Evolutionary conservation across 2,329 filamentous ascomycete genomes (phyloP).

Genomic region (Talaromyces sp.): DNA sequence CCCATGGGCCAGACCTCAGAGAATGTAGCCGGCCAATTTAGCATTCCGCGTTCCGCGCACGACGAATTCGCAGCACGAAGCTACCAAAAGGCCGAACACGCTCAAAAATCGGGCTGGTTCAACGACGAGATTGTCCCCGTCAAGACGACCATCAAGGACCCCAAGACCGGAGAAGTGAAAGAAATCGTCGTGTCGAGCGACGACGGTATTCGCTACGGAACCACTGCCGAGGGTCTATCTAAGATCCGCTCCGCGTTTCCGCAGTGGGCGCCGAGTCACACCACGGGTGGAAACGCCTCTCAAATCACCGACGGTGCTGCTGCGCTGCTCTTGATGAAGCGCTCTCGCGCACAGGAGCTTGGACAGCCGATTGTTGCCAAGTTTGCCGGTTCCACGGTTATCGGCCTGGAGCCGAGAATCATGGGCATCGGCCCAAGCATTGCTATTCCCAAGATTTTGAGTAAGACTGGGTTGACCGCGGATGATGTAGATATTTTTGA

Average conservation of each 20-base stretch:
- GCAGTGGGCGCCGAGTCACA: slow-evolving; percentile 66
- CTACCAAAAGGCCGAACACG: slow-evolving; percentile 77
- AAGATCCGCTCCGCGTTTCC: slow-evolving; percentile 86
- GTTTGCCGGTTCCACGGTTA: slow-evolving; percentile 75
- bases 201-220: slow-evolving; percentile 76
- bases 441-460: slow-evolving; percentile 82
- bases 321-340: slow-evolving; percentile 87
- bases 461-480: slow-evolving; percentile 66
- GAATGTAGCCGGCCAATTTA: slow-evolving; percentile 76
- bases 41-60: slow-evolving; percentile 63
- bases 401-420: slow-evolving; percentile 79
- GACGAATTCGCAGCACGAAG: slow-evolving; percentile 80
- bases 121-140: slow-evolving; percentile 81
- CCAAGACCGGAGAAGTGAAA: slow-evolving; percentile 77
- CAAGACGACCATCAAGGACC: slow-evolving; percentile 76
- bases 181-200: slow-evolving; percentile 73
- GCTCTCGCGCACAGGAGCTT: slow-evolving; percentile 74
- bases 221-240: slow-evolving; percentile 72
- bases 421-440: slow-evolving; percentile 92
- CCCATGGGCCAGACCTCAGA: slow-evolving; percentile 92
- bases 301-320: slow-evolving; percentile 92
- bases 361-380: slow-evolving; percentile 83
- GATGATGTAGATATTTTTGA: slow-evolving; percentile 37
- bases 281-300: slow-evolving; percentile 87
- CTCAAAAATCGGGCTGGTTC: slow-evolving; percentile 78